Conservation (phyloP, 1,139 yeast species). For the Nakaseomyces glabratus region DNA sequence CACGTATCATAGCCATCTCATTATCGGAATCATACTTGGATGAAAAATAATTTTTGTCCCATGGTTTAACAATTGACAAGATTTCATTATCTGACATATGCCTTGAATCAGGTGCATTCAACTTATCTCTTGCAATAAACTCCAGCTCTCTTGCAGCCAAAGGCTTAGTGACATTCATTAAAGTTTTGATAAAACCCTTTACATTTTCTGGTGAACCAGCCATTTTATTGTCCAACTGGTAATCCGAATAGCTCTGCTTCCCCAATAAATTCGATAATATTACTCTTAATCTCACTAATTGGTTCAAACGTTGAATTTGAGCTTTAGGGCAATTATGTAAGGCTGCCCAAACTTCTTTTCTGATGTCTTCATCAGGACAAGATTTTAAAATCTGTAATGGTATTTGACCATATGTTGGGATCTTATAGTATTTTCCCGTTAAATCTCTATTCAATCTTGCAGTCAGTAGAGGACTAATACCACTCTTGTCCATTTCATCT, state of each 20-base stretch:
- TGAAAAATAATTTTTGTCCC: conserved; percentile 82
- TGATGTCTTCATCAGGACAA: conserved; percentile 46
- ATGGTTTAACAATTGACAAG: conserved; percentile 52
- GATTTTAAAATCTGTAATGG: conserved; percentile 59
- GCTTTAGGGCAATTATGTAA: conserved; percentile 47
- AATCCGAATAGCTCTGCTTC: conserved; percentile 60
- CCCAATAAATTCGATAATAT: conserved; percentile 70
- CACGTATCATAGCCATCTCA: conserved; percentile 10
- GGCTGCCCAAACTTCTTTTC: conserved; percentile 68
- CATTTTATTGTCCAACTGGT: conserved; percentile 85
- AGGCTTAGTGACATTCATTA: conserved; percentile 45
- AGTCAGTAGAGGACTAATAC: conserved; percentile 21
- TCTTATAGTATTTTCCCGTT: conserved; percentile 32
- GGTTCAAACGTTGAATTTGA: conserved; percentile 54
- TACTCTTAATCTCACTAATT: conserved; percentile 57
- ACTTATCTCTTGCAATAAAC: conserved; percentile 31
- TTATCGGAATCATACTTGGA: conserved; percentile 2
- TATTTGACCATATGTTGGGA: conserved; percentile 63
- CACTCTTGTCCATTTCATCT: conserved; percentile 17
- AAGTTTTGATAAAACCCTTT: conserved; percentile 50
- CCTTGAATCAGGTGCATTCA: conserved; percentile 11
- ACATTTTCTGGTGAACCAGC: conserved; percentile 77
- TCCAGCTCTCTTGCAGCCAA: conserved; percentile 55
- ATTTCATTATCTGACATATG: conserved; percentile 36
- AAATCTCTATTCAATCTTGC: conserved; percentile 26